These are phyloP conservation scores for Mycena vitilis DNA, from an alignment of 768 basidiomycete genomes.

Conservation along the genomic window DNA sequence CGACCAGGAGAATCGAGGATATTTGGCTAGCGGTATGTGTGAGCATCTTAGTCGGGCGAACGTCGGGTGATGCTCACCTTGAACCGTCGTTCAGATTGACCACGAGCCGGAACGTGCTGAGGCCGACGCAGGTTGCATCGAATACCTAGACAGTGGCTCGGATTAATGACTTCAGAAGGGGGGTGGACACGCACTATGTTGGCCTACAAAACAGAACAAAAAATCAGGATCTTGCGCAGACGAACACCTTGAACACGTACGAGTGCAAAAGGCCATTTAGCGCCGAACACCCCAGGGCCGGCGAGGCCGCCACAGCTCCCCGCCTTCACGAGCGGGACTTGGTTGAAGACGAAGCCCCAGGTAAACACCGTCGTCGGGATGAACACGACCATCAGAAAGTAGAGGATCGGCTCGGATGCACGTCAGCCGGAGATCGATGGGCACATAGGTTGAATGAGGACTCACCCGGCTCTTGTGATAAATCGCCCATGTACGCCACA, in stretches of 20 bases:
- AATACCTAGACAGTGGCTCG: background rate
- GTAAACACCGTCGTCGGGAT: conserved; percentile 9
- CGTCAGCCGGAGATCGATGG: background rate
- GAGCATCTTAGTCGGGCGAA: no score
- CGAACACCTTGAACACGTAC: no score
- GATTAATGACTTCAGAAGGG: background rate
- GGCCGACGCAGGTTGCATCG: background rate
- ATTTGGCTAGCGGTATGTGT: background rate
- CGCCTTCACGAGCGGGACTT: background rate
- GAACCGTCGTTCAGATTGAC: background rate
- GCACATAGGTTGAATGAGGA: background rate
- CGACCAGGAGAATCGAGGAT: conserved; percentile 5
- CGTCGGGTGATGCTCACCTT: background rate
- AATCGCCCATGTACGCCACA: conserved; percentile 10
- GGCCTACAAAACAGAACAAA: no score
- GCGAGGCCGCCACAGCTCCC: conserved; percentile 14
- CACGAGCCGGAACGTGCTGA: background rate
- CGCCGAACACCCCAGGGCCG: background rate
- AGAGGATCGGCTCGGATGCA: background rate
- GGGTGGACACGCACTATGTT: background rate
- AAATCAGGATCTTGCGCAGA: no score
- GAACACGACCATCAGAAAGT: conserved; percentile 2
- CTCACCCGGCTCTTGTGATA: conserved; percentile 10
- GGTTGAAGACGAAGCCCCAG: conserved; percentile 11
- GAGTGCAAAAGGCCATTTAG: conserved; percentile 8